Percentiles rank a stretch among this genome's conserved stretches.
phyloP scores from a whole-genome alignment of 2,329 filamentous ascomycete species.

The Escovopsis weberi region DNA sequence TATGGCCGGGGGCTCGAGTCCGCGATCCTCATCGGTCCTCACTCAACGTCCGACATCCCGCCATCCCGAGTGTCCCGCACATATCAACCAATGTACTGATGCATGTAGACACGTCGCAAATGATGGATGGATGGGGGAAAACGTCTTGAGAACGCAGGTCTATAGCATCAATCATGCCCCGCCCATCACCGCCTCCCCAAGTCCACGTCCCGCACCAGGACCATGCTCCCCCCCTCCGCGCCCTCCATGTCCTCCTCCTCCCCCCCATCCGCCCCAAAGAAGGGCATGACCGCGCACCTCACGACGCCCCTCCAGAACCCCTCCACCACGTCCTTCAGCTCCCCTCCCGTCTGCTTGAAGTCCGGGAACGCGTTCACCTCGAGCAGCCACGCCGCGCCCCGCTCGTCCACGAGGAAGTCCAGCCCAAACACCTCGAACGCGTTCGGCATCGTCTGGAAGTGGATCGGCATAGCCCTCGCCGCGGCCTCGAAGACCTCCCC shows the following conservation, averaged over 20 bases:
- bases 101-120: too few relatives aligned
- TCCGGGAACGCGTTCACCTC: constrained; percentile 96
- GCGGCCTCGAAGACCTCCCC: constrained; percentile 77
- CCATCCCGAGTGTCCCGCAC: neutral
- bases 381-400: constrained; percentile 56
- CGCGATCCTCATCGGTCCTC: too few relatives aligned
- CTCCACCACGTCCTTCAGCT: constrained; percentile 55
- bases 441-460: constrained; percentile 82
- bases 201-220: constrained; percentile 37
- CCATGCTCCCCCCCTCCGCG: constrained; percentile 27
- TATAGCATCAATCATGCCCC: neutral
- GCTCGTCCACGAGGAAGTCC: constrained; percentile 67
- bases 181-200: constrained; percentile 30
- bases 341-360: constrained; percentile 83
- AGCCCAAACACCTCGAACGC: constrained; percentile 87
- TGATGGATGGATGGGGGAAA: too few relatives aligned
- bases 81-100: neutral
- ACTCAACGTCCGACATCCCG: too few relatives aligned
- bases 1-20: too few relatives aligned
- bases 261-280: constrained; percentile 37
- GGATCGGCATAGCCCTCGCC: constrained; percentile 65
- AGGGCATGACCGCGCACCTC: constrained; percentile 47
- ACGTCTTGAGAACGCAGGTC: too few relatives aligned
- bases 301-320: constrained; percentile 67
- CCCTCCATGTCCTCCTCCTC: constrained; percentile 7